Base-by-base conservation (phyloP, 2,329 filamentous ascomycete species). In the Aspergillus ruber region DNA sequence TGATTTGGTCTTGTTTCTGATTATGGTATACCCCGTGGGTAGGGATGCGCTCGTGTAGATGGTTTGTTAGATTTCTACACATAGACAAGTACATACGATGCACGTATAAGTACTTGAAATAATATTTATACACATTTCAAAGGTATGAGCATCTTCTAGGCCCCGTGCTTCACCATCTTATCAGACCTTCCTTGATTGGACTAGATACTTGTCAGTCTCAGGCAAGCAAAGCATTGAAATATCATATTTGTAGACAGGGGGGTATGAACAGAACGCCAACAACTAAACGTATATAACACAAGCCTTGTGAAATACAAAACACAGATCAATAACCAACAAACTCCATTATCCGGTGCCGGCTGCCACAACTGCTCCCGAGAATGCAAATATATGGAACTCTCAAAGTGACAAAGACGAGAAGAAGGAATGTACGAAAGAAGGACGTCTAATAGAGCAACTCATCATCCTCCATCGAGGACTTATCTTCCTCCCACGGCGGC, bases 391-490 rank as follows among this genome's bases (percentile, higher is more conserved):
- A 42, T 12, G 4, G 27, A 7, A 9, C 15, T 23, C 17, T 18
- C 33, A 35, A 41, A 23, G 17, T 25, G 42, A 38, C 10, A 33
- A 36, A 13, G 33, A 42, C 43, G 21, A 21, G 3, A 21, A 21
- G 21, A 21, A 21, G 20, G 21, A 21, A 21, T 21, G 21, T 21
- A 21, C 5, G 21, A 6, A 27, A 10, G 12, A 44, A 36, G n/a
- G 4, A 46, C 39, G 4, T 29, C 10, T 45, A 17, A 23, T 47
- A 64, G 48, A 66, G 50, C 50, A 53, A 57, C 53, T 66, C 64
- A 50, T 67, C 64, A 44, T 61, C 56, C 20, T 67, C 64, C 58
- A 67, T 67, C 2, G 61, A 62, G 2, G 39, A 44, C 10, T 50
- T 52, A 21, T 54, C 57, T 18, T 57, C 49, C 2, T 43, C 54